Base-by-base conservation (phyloP, 805 yeast genomes). In the Metschnikowia baotianmanensis region DNA sequence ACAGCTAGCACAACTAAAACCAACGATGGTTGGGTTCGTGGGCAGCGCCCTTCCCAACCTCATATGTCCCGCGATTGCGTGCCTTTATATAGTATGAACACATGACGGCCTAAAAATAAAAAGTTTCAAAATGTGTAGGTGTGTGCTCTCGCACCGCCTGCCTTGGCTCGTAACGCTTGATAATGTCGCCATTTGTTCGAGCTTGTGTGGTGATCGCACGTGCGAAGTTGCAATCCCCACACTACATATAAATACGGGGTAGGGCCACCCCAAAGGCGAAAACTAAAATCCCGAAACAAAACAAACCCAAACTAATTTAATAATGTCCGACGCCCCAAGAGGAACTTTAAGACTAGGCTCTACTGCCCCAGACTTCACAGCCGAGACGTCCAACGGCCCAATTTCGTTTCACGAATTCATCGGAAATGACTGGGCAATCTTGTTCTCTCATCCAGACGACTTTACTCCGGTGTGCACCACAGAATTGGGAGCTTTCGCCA, bases 401-500 rank as follows among this genome's bases (percentile, higher is more conserved):
- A 79, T 89, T 59, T 79, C 86, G 52, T 89, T 89, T 80, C 95
- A 89, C 71, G 82, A 90, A 47, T 89, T 74, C 74, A 73, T 88
- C 54, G 91, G 91, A 35, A 80, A 84, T 67, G 77, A 82, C 34
- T 89, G 97, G 97, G 81, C 83, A 34, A 82, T 89, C 37, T 73
- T 89, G 58, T 89, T 89, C 71, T 86, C 95, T 19, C 97, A 89
- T 67, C 97, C 97, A 48, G 96, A 89, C 41, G 97, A 89, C 66
- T 90, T 87, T 76, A 89, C 97, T 15, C 97, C 97, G 34, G 96
- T 89, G 41, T 89, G 97, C 69, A 90, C 96, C 58, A 89, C 96
- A 42, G 97, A 89, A 72, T 76, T 89, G 60, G 96, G 96, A 53
- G 96, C 96, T 16, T 90, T 89, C 58, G 89, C 96, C 50, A 77